phyloP scores from a whole-genome alignment of 768 basidiomycete genomes.

The Psilocybe tampanensis region DNA sequence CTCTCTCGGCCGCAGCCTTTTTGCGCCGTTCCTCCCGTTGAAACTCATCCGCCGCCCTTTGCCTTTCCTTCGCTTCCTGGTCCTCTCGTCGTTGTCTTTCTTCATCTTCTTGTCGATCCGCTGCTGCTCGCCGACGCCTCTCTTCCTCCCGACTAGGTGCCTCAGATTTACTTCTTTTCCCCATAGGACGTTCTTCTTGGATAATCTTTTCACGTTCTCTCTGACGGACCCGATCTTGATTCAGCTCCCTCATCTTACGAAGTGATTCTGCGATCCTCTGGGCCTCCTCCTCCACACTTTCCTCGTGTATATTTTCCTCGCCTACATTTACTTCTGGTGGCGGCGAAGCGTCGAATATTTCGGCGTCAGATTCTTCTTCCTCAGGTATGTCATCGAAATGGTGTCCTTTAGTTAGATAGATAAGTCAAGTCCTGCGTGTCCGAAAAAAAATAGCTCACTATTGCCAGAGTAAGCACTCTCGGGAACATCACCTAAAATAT shows the following conservation, averaged over 20 bases:
- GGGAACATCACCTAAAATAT: constrained; percentile 39
- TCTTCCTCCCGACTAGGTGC: neutral
- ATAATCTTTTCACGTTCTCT: constrained; percentile 20
- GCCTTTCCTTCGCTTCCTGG: constrained; percentile 25
- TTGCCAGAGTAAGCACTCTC: constrained; percentile 19
- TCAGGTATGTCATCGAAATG: constrained; percentile 21
- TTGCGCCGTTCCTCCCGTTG: constrained; percentile 25
- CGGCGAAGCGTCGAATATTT: neutral
- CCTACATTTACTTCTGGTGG: constrained; percentile 11
- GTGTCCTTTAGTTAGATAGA: neutral
- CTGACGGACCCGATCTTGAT: constrained; percentile 21
- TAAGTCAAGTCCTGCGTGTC: neutral
- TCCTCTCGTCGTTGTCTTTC: constrained; percentile 34
- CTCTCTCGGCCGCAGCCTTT: constrained; percentile 27
- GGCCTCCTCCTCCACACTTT: neutral
- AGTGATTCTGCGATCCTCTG: constrained; percentile 20
- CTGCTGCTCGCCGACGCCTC: constrained; percentile 50
- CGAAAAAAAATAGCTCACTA: constrained; percentile 8
- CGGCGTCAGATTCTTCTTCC: constrained; percentile 23
- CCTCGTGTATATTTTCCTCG: constrained; percentile 27
- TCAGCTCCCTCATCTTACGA: constrained; percentile 23
- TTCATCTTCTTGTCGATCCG: constrained; percentile 29
- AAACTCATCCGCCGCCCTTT: constrained; percentile 30
- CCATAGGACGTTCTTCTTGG: constrained; percentile 25
- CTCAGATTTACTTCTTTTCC: constrained; percentile 56